Evolutionary conservation across 257 asterid species (phyloP).

Genomic region (Solanum bulbocastanum): DNA sequence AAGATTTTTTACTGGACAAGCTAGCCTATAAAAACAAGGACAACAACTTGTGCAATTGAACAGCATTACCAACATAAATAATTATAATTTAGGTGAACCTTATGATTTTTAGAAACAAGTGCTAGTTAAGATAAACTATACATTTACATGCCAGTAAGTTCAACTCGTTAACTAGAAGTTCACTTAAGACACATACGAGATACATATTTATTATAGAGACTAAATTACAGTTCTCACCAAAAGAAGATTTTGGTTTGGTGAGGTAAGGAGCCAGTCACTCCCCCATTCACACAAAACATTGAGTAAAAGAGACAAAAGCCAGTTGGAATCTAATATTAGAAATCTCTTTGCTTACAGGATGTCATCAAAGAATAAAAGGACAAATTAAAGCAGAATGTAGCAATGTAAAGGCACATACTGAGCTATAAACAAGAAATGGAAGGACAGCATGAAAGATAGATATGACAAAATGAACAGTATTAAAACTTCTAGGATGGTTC

Average conservation of each 20-base stretch:
- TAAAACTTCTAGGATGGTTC: not conserved
- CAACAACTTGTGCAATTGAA: not conserved
- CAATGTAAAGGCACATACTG: not conserved
- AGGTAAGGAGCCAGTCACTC: not conserved
- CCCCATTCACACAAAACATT: not conserved
- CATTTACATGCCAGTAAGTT: not conserved
- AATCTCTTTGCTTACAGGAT: not conserved
- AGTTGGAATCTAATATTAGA: not conserved
- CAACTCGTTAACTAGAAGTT: not conserved
- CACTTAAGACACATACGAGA: not conserved
- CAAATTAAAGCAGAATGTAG: not conserved
- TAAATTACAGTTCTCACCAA: not conserved
- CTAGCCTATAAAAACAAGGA: not conserved
- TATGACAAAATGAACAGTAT: not conserved
- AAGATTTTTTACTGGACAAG: not conserved
- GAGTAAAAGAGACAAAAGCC: not conserved
- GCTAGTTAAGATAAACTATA: not conserved
- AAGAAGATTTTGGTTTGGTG: not conserved
- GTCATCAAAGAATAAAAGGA: not conserved
- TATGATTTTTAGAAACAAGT: not conserved
- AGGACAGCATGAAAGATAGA: not conserved
- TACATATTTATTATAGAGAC: not conserved
- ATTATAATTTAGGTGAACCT: not conserved
- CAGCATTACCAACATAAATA: not conserved
- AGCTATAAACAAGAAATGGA: not conserved